Evolutionary conservation across 2,329 filamentous ascomycete genomes (phyloP), one percentile per base, ranked within the genome.

Genomic region (Aspergillus felis): DNA sequence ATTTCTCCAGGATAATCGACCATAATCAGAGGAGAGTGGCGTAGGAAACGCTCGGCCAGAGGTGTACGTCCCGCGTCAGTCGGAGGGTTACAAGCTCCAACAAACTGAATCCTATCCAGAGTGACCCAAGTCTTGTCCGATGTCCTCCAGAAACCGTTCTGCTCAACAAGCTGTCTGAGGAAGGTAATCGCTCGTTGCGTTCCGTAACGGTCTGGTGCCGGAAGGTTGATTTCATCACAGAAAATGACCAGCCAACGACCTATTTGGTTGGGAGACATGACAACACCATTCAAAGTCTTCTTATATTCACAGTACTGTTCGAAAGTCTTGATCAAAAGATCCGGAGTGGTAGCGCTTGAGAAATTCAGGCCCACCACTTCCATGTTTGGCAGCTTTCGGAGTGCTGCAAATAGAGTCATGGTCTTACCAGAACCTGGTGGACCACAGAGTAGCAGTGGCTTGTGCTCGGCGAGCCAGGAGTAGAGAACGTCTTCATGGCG

Each of bases 251-350:
- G 83, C 94, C 94, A 99, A 65, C 93, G 88, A 24, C 94, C 94
- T 66, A 99, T 96, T 73, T 99, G 95, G 6, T 89, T 96, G 0
- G 94, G 94, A 25, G 93, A 96, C 63, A 99, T 88, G 68, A 97
- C 89, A 22, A 97, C 92, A 46, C 94, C 94, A 71, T 94, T 97
- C 50, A 97, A 80, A 0, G 94, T 97, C 84, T 99, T 99, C 81
- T 93, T 95, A 79, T 99, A 99, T 76, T 99, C 94, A 77, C 94
- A 99, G 76, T 99, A 97, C 73, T 99, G 95, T 78, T 99, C 94
- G 65, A 99, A 96, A 0, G 95, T 99, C 82, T 99, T 99, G 80
- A 99, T 92, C 61, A 99, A 84, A 28, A 99, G 85, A 74, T 99
- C 95, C 0, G 94, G 95, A 0, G 94, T 99, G 0, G 95, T 99